These are phyloP conservation scores for Austroboletus eburneus DNA, from an alignment of 768 basidiomycete genomes.

Conservation along the genomic window DNA sequence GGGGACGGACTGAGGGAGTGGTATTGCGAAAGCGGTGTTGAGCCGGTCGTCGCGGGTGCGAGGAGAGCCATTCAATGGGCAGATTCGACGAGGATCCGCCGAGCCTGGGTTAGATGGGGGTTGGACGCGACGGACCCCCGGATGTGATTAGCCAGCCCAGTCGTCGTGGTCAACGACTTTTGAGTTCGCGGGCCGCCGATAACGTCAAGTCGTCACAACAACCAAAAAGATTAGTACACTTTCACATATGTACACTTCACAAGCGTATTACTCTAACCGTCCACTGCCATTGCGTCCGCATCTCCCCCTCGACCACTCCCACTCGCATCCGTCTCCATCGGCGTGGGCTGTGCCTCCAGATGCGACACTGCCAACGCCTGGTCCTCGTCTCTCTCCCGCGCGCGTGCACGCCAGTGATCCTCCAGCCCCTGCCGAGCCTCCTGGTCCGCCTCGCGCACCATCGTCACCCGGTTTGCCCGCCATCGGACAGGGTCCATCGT, in stretches of 20 bases:
- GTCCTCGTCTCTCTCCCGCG: slow-evolving; percentile 26
- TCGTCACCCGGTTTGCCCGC: slow-evolving; percentile 46
- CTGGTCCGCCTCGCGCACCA: slow-evolving; percentile 61
- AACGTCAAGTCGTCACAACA: slow-evolving; percentile 16
- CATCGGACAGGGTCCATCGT: slow-evolving; percentile 64
- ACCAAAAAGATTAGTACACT: slow-evolving; percentile 8
- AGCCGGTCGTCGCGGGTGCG: slow-evolving; percentile 22
- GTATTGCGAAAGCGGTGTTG: slow-evolving; percentile 32
- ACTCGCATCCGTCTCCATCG: slow-evolving; percentile 1
- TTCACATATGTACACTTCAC: neutral
- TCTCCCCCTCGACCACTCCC: neutral
- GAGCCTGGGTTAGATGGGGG: slow-evolving; percentile 43
- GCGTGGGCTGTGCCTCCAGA: slow-evolving; percentile 12
- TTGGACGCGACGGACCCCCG: slow-evolving; percentile 51
- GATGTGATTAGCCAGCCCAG: neutral
- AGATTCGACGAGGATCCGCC: slow-evolving; percentile 64
- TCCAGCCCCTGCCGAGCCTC: slow-evolving; percentile 43
- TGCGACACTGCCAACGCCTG: slow-evolving; percentile 11
- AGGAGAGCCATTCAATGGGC: slow-evolving; percentile 28
- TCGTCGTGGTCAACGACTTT: slow-evolving; percentile 4
- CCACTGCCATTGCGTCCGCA: slow-evolving; percentile 20
- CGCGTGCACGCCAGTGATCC: slow-evolving; percentile 34
- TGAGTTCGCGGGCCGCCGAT: too few relatives aligned
- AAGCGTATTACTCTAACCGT: slow-evolving; percentile 2
- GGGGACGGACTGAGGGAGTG: slow-evolving; percentile 32